Percentiles rank a stretch among this genome's conserved stretches.
Evolutionary conservation across 2,329 filamentous ascomycete genomes (phyloP).

Genomic region (Penicillium sp.): DNA sequence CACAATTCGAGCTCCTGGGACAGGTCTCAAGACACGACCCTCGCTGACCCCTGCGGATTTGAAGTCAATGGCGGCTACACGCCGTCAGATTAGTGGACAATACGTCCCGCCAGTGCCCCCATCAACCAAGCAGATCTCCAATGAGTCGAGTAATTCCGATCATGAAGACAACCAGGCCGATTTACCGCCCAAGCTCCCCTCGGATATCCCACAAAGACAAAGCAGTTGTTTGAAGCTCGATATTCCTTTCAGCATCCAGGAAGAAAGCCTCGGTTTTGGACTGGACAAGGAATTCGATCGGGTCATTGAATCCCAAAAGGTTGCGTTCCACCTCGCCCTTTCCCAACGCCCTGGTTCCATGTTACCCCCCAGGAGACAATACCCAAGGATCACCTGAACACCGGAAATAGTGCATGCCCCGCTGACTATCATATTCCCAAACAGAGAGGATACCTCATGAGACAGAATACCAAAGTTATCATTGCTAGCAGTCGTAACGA

Average conservation of each 20-base stretch:
- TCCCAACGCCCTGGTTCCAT: slow-evolving; percentile 29
- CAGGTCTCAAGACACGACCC: slow-evolving; percentile 80
- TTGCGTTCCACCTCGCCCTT: slow-evolving; percentile 56
- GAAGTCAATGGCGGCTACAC: slow-evolving; percentile 76
- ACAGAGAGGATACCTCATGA: slow-evolving; percentile 98
- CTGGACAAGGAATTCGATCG: slow-evolving; percentile 91
- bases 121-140: slow-evolving; percentile 24
- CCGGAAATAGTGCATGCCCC: slow-evolving; percentile 39
- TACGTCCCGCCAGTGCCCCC: slow-evolving; percentile 42
- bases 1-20: slow-evolving; percentile 83
- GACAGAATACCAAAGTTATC: slow-evolving; percentile 96
- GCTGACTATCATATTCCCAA: slow-evolving; percentile 61
- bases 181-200: slow-evolving; percentile 26
- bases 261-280: slow-evolving; percentile 72
- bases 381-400: slow-evolving; percentile 19
- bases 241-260: slow-evolving; percentile 66
- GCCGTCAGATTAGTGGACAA: slow-evolving; percentile 79
- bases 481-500: slow-evolving; percentile 75
- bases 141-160: slow-evolving; percentile 20
- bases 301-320: slow-evolving; percentile 96
- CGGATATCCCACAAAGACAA: slow-evolving; percentile 51
- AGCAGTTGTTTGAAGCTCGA: slow-evolving; percentile 77
- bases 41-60: slow-evolving; percentile 85
- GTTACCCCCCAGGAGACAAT: slow-evolving; percentile 13
- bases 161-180: slow-evolving; percentile 13